phyloP scores from a whole-genome alignment of 1,284 basidiomycete genomes.

The Inonotus hispidus region DNA sequence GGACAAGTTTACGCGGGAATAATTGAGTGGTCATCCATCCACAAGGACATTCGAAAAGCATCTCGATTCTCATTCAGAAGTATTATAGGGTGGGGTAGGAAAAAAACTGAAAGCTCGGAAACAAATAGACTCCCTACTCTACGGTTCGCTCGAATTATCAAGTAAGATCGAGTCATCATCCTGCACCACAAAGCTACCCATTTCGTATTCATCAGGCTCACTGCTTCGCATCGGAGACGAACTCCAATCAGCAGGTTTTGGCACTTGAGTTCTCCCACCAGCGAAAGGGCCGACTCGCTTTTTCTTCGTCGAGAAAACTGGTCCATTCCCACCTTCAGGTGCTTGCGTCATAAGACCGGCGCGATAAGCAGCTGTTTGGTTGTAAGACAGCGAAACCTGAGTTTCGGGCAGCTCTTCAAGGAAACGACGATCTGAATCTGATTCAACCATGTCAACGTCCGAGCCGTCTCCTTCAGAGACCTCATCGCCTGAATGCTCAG shows the following conservation, averaged over 20 bases:
- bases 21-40: too few species aligned
- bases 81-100: background rate
- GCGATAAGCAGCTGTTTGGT: conserved; percentile 63
- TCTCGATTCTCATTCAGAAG: too few species aligned
- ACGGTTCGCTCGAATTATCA: conserved; percentile 26
- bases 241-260: conserved; percentile 40
- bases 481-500: conserved; percentile 77
- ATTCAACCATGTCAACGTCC: conserved; percentile 53
- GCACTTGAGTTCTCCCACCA: conserved; percentile 20
- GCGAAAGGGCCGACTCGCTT: conserved; percentile 38
- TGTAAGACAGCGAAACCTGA: conserved; percentile 70
- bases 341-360: conserved; percentile 68
- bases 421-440: conserved; percentile 66
- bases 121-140: background rate
- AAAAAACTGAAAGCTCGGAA: background rate
- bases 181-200: conserved; percentile 72
- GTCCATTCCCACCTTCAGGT: conserved; percentile 38
- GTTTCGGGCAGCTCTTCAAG: conserved; percentile 61
- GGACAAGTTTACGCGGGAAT: background rate
- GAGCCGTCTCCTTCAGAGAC: conserved; percentile 52
- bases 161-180: conserved; percentile 55
- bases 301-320: conserved; percentile 49
- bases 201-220: conserved; percentile 55
- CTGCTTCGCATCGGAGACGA: conserved; percentile 42
- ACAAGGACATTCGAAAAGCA: background rate